These are phyloP conservation scores for Sporothrix inflata DNA, from an alignment of 2,329 filamentous ascomycete genomes.

Conservation along the genomic window DNA sequence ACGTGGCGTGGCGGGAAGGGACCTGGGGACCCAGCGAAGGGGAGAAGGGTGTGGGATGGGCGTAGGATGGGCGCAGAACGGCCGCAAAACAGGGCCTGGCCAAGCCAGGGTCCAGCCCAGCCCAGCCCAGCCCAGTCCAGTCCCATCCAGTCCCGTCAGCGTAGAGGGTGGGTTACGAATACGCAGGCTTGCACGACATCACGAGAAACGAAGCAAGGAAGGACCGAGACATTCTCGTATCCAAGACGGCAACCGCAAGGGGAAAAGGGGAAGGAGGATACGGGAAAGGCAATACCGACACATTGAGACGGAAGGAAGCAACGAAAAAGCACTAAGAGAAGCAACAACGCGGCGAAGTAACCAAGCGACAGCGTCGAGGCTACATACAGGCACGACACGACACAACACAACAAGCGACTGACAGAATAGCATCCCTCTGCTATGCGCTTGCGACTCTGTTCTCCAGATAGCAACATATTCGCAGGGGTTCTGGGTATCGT, in stretches of 20 bases:
- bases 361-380: not conserved
- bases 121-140: not conserved
- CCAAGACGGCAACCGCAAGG: not conserved
- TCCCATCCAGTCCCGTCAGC: not conserved
- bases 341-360: not conserved
- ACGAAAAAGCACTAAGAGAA: not conserved
- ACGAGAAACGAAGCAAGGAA: constrained; percentile 5
- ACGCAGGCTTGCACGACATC: constrained; percentile 3
- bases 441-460: constrained; percentile 11
- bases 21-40: not conserved
- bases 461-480: not conserved
- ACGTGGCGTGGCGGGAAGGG: constrained; percentile 17
- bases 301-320: not conserved
- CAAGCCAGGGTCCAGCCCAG: not conserved
- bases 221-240: constrained; percentile 10
- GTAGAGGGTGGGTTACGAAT: not conserved
- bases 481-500: not conserved
- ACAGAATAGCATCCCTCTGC: not conserved
- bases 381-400: not conserved
- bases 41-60: not conserved
- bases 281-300: not conserved
- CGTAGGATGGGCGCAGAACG: not conserved
- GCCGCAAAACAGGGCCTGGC: not conserved
- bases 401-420: not conserved
- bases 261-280: not conserved